These are phyloP conservation scores for Suhomyces pyralidae DNA, from an alignment of 805 yeast genomes.

Conservation along the genomic window DNA sequence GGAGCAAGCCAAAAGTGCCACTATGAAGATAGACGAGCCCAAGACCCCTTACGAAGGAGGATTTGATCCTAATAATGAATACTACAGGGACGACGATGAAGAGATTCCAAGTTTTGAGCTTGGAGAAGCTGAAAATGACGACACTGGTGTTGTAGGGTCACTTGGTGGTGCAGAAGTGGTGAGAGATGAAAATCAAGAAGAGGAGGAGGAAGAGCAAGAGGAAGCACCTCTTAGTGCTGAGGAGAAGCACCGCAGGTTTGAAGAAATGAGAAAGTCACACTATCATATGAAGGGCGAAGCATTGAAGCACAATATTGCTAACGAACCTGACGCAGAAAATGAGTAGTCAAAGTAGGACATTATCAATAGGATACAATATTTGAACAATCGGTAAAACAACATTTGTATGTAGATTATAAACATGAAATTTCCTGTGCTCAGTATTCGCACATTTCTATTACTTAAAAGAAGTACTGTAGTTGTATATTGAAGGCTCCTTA, in stretches of 20 bases:
- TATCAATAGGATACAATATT: too few relatives aligned
- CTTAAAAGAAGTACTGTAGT: too few relatives aligned
- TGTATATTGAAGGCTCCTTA: too few relatives aligned
- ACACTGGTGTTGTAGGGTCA: conserved; percentile 22
- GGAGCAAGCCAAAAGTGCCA: conserved; percentile 69
- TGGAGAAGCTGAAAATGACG: conserved; percentile 53
- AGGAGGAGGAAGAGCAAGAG: conserved; percentile 36
- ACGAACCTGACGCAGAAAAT: neutral
- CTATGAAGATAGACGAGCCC: conserved; percentile 89
- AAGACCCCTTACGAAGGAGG: conserved; percentile 95
- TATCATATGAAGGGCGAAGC: conserved; percentile 59
- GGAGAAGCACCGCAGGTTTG: conserved; percentile 65
- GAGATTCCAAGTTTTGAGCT: conserved; percentile 50
- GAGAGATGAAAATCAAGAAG: conserved; percentile 18
- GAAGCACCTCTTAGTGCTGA: conserved; percentile 44
- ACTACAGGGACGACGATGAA: conserved; percentile 51
- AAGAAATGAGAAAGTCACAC: conserved; percentile 75
- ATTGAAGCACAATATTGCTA: conserved; percentile 31
- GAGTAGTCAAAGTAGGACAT: neutral
- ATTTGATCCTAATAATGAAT: conserved; percentile 76
- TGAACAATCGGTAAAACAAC: too few relatives aligned
- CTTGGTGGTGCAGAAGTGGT: conserved; percentile 43
- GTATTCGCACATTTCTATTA: too few relatives aligned
- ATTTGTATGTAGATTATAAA: too few relatives aligned
- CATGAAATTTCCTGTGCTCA: too few relatives aligned